Conservation (phyloP, 2,329 filamentous ascomycete species). For the Purpureocillium lavendulum region DNA sequence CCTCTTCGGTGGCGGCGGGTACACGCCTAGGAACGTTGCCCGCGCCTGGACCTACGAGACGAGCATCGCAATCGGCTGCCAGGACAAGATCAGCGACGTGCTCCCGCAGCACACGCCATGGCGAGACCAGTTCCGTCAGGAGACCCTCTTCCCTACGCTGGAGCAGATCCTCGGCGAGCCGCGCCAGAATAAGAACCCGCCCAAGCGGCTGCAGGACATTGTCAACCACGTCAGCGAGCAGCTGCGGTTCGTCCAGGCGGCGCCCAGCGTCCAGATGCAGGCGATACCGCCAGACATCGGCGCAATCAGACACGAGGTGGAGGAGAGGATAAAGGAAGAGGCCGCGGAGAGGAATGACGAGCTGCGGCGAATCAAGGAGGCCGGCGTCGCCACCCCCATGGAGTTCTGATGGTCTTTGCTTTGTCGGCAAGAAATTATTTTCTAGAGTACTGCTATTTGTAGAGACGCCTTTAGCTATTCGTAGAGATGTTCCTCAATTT, state of each 20-base stretch:
- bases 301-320: conserved; percentile 59
- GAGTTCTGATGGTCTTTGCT: conserved; percentile 29
- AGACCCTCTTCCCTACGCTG: conserved; percentile 83
- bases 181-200: conserved; percentile 69
- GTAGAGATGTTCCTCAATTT: too few species aligned
- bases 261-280: conserved; percentile 80
- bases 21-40: conserved; percentile 93
- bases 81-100: conserved; percentile 59
- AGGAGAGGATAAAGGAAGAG: conserved; percentile 58
- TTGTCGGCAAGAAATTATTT: neutral
- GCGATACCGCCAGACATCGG: conserved; percentile 71
- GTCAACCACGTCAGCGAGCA: conserved; percentile 76
- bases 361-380: conserved; percentile 44
- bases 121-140: conserved; percentile 79
- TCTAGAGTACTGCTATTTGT: neutral
- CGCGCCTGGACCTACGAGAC: conserved; percentile 97
- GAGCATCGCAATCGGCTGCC: conserved; percentile 71
- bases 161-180: conserved; percentile 60
- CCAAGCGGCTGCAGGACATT: conserved; percentile 67
- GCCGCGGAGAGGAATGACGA: conserved; percentile 49
- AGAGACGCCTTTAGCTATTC: neutral
- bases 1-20: conserved; percentile 88
- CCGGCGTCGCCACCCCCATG: conserved; percentile 48
- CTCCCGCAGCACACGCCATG: conserved; percentile 79
- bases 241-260: conserved; percentile 72